These are phyloP conservation scores for Ceratobasidium sp. DNA, from an alignment of 1,284 basidiomycete species.

Conservation along the genomic window DNA sequence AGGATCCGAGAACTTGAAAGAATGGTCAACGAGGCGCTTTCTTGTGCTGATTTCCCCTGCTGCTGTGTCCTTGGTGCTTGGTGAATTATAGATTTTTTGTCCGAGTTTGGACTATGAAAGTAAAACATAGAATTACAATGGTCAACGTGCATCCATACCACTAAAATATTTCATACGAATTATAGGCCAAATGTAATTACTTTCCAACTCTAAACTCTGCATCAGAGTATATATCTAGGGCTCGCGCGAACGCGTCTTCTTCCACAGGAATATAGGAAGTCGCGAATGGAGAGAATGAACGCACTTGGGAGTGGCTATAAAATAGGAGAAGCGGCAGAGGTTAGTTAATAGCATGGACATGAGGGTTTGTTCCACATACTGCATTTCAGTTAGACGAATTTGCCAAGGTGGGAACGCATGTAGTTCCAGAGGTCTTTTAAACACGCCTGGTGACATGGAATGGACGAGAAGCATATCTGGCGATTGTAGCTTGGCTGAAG, in stretches of 20 bases:
- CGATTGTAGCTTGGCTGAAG: slow-evolving; percentile 35
- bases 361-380: slow-evolving; percentile 4
- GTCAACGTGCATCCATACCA: slow-evolving; percentile 17
- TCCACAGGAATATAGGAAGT: slow-evolving; percentile 29
- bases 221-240: slow-evolving; percentile 36
- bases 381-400: slow-evolving; percentile 36
- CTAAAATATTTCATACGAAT: no score
- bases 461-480: slow-evolving; percentile 37
- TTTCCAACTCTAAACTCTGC: slow-evolving; percentile 33
- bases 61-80: slow-evolving; percentile 33
- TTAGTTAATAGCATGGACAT: background rate
- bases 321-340: background rate
- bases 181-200: no score
- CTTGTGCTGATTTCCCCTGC: background rate
- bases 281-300: slow-evolving; percentile 28
- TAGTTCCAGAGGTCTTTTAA: slow-evolving; percentile 31
- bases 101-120: slow-evolving; percentile 2
- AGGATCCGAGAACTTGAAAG: background rate
- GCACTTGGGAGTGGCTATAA: slow-evolving; percentile 35
- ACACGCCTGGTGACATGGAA: slow-evolving; percentile 31
- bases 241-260: slow-evolving; percentile 27
- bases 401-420: slow-evolving; percentile 38
- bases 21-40: background rate
- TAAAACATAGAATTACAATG: slow-evolving; percentile 18
- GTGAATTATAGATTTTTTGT: slow-evolving; percentile 1